Evolutionary conservation across 202 grass and related monocot species (phyloP).

Genomic region (Setaria viridis): DNA sequence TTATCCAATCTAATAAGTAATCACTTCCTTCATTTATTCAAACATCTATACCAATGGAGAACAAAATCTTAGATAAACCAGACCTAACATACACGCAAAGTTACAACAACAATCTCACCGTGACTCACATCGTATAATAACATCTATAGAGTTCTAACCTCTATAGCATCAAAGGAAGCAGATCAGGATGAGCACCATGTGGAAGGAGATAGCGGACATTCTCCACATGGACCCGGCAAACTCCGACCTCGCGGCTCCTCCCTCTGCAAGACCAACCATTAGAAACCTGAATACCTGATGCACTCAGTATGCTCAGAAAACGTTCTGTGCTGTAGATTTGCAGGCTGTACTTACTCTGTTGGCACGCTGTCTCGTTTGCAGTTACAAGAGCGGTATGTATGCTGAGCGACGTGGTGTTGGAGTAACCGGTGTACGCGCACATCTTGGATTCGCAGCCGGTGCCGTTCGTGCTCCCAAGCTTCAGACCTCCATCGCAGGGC

Average conservation of each 20-base stretch:
- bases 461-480: slow-evolving; percentile 40
- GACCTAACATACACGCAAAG: neutral
- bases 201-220: slow-evolving; percentile 45
- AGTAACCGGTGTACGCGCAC: slow-evolving; percentile 69
- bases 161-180: slow-evolving; percentile 52
- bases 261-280: slow-evolving; percentile 49
- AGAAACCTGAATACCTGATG: neutral
- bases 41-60: slow-evolving; percentile 15
- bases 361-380: slow-evolving; percentile 45
- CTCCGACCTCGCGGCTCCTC: slow-evolving; percentile 38
- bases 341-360: slow-evolving; percentile 52
- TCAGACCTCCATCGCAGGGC: slow-evolving; percentile 36
- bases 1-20: neutral
- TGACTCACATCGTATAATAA: slow-evolving; percentile 1
- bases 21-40: slow-evolving; percentile 54
- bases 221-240: slow-evolving; percentile 44
- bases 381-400: slow-evolving; percentile 34
- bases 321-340: neutral
- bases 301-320: neutral
- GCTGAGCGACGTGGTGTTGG: slow-evolving; percentile 38
- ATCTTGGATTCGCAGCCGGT: slow-evolving; percentile 42
- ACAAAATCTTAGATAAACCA: slow-evolving; percentile 41
- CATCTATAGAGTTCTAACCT: neutral
- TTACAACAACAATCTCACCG: slow-evolving; percentile 40
- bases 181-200: slow-evolving; percentile 53